These are phyloP conservation scores for Malassezia japonica DNA, from an alignment of 1,284 basidiomycete genomes.

Conservation along the genomic window DNA sequence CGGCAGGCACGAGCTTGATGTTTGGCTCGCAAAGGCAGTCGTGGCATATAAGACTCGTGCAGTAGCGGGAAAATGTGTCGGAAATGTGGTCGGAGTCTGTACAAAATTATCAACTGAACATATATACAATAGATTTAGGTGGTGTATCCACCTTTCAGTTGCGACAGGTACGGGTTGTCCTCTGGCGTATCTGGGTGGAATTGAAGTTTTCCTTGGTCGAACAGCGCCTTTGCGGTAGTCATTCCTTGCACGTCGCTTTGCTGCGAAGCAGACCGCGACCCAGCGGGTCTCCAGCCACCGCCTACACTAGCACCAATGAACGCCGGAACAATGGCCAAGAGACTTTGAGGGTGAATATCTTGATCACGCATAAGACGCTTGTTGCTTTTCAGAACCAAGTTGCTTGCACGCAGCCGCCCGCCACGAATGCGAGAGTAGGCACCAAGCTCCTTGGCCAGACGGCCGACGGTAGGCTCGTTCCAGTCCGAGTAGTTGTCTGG, in stretches of 20 bases:
- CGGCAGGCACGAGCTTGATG: too few relatives aligned
- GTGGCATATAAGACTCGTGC: too few relatives aligned
- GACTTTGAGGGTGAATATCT: slow-evolving; percentile 57
- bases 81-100: too few relatives aligned
- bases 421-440: slow-evolving; percentile 49
- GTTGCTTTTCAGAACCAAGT: slow-evolving; percentile 41
- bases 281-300: slow-evolving; percentile 31
- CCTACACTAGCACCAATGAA: slow-evolving; percentile 38
- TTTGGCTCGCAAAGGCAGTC: too few relatives aligned
- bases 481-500: slow-evolving; percentile 53
- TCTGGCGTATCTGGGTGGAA: slow-evolving; percentile 70
- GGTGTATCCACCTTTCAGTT: not conserved
- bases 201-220: slow-evolving; percentile 60
- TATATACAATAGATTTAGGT: too few relatives aligned
- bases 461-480: slow-evolving; percentile 64
- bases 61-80: too few relatives aligned
- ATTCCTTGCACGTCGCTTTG: too few relatives aligned
- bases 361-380: slow-evolving; percentile 36
- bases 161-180: slow-evolving; percentile 43
- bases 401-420: slow-evolving; percentile 63
- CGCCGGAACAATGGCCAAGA: slow-evolving; percentile 55
- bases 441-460: slow-evolving; percentile 48
- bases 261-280: too few relatives aligned
- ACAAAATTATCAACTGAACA: too few relatives aligned
- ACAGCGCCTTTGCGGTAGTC: too few relatives aligned